Evolutionary conservation across 495 filamentous ascomycete species (phyloP).

Genomic region (Aspergillus sclerotioniger): DNA sequence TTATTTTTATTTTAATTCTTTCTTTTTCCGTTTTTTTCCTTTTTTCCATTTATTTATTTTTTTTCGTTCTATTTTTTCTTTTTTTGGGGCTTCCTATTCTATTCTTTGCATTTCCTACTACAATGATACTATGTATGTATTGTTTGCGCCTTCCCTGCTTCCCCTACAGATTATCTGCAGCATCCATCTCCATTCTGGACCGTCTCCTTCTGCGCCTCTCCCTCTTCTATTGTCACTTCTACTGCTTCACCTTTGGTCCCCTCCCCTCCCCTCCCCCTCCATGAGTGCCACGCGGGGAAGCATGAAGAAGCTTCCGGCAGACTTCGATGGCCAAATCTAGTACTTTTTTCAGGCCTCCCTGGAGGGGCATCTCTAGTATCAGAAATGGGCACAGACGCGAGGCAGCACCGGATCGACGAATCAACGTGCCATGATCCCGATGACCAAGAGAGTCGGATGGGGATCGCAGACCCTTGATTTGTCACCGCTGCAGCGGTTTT

Average conservation of each 20-base stretch:
- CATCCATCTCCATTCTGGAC: background rate
- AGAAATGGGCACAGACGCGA: constrained; percentile 35
- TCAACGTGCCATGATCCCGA: constrained; percentile 26
- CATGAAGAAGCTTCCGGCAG: constrained; percentile 21
- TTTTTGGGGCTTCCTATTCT: background rate
- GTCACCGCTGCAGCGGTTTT: constrained; percentile 34
- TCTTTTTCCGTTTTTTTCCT: constrained; percentile 5
- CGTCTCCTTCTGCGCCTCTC: background rate
- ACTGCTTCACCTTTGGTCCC: background rate
- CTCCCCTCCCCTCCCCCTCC: constrained; percentile 9
- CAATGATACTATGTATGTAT: background rate
- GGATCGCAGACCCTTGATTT: constrained; percentile 38
- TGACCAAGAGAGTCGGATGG: constrained; percentile 20
- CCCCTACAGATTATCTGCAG: constrained; percentile 1
- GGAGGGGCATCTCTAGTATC: constrained; percentile 33
- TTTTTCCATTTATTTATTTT: constrained; percentile 7
- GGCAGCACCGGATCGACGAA: constrained; percentile 32
- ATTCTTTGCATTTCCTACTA: too few relatives aligned
- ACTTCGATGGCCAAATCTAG: constrained; percentile 23
- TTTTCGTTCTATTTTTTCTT: constrained; percentile 5
- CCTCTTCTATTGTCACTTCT: background rate
- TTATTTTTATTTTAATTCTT: constrained; percentile 2
- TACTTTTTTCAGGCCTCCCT: constrained; percentile 13
- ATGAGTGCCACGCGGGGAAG: constrained; percentile 25
- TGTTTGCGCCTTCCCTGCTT: background rate